Base-by-base conservation (phyloP, 306 rosid species). In the Medicago lupulina region DNA sequence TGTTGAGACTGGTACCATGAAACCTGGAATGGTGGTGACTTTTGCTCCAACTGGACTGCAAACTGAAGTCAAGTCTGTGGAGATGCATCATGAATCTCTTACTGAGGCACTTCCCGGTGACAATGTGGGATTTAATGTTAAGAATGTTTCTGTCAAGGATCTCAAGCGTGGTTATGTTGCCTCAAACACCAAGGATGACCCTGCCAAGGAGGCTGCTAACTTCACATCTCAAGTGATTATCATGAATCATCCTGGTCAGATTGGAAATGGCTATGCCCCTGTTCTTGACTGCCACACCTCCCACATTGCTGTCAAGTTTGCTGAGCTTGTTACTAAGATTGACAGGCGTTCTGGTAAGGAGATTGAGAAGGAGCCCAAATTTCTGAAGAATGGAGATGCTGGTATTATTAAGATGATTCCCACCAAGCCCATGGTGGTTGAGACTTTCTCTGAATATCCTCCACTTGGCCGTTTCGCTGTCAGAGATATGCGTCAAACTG, bases 391-490 rank as follows among this genome's bases (percentile, higher is more conserved):
- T 53, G 60, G 60, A 8, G 60, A 53, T 53, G 60, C 60, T 53
- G 60, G 60, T 17, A 53, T 53, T 18, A 53, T 53, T 53, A 53
- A 53, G 60, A 53, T 53, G 60, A 8, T 53, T 53, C 60, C 60
- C 60, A 53, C 60, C 60, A 53, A 53, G 60, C 60, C 60, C 25
- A 53, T 53, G 60, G 60, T 53, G 60, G 60, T 53, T 9, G 60
- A 53, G 28, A 53, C 60, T 17, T 53, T 53, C 28, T 53, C 60
- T 53, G 60, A 53, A 53, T 53, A 51, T 51, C 58, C 58, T 17
- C 58, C 58, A 7, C 58, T 51, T 1, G 58, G 58, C 3, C 58
- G 58, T 2, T 51, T 51, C 8, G 58, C 58, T 16, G 58, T 51
- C 5, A 51, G 58, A 51, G 58, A 51, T 19, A 53, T 53, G 60